Conservation (phyloP, 495 filamentous ascomycete genomes). For the Parathielavia appendiculata region DNA sequence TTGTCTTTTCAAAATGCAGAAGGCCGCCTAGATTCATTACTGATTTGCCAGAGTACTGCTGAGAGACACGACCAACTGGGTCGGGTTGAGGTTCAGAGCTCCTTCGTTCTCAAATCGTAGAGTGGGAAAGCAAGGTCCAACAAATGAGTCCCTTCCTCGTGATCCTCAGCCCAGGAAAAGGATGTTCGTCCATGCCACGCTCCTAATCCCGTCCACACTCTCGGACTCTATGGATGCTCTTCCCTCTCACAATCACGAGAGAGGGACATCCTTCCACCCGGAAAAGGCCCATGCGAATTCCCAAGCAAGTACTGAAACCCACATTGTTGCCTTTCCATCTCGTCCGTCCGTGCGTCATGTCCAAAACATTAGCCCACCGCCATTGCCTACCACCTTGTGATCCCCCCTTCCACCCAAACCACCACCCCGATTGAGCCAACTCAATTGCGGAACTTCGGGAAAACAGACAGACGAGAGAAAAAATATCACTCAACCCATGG, state of each 20-base stretch:
- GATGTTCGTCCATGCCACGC: too few species aligned
- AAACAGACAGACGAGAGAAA: neutral
- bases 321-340: constrained; percentile 8
- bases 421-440: neutral
- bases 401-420: neutral
- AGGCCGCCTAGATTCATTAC: constrained; percentile 3
- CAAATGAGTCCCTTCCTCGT: neutral
- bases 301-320: too few species aligned
- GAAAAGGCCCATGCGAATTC: too few species aligned
- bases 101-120: neutral
- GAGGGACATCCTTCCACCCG: neutral
- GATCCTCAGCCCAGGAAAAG: too few species aligned
- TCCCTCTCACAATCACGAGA: neutral
- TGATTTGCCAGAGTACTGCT: constrained; percentile 12
- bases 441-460: neutral
- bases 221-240: too few species aligned
- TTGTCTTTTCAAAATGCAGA: constrained; percentile 10
- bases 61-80: neutral
- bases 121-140: neutral
- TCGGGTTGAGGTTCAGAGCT: neutral
- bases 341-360: neutral
- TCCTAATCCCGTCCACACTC: too few species aligned
- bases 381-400: neutral
- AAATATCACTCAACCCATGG: neutral
- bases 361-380: neutral